A percentile compares a stretch with the other conserved stretches of the same genome.
Conservation (phyloP, 2,329 filamentous ascomycete species). For the Allantophomopsis cytisporea region DNA sequence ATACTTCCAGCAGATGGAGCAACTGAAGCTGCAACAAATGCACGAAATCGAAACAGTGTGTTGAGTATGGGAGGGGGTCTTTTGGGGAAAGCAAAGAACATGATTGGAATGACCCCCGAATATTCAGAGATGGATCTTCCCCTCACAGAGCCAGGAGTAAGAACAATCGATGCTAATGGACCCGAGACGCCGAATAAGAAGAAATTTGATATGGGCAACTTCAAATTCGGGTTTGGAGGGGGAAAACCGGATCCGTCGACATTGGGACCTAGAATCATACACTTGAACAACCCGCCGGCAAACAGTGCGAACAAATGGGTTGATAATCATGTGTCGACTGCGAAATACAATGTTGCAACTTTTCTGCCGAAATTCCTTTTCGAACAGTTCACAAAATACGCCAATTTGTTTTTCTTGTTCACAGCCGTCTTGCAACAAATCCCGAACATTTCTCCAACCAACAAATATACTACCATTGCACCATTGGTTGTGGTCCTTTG, state of each 20-base stretch:
- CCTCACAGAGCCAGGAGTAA: slow-evolving; percentile 62
- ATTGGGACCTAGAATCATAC: slow-evolving; percentile 81
- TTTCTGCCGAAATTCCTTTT: slow-evolving; percentile 95
- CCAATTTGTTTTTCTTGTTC: slow-evolving; percentile 98
- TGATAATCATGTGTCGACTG: slow-evolving; percentile 93
- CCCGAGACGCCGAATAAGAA: slow-evolving; percentile 28
- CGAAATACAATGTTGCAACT: slow-evolving; percentile 89
- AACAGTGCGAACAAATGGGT: slow-evolving; percentile 83
- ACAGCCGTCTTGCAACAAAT: slow-evolving; percentile 92
- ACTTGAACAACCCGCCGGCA: slow-evolving; percentile 90
- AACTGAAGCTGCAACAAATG: slow-evolving; percentile 33
- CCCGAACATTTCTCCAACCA: slow-evolving; percentile 86
- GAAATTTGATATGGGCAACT: slow-evolving; percentile 57
- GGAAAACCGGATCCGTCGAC: slow-evolving; percentile 80
- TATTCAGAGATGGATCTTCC: slow-evolving; percentile 99
- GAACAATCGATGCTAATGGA: slow-evolving; percentile 28
- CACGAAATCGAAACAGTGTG: slow-evolving; percentile 77
- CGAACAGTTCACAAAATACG: slow-evolving; percentile 98
- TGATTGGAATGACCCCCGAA: slow-evolving; percentile 70
- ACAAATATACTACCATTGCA: slow-evolving; percentile 89
- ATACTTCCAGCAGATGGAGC: slow-evolving; percentile 42
- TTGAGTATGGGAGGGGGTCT: slow-evolving; percentile 76
- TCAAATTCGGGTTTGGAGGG: slow-evolving; percentile 86
- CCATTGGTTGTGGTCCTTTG: slow-evolving; percentile 81
- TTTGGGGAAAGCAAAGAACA: slow-evolving; percentile 77